Percentiles rank a stretch among this genome's conserved stretches.
Evolutionary conservation across 2,329 filamentous ascomycete genomes (phyloP).

Genomic region (Calonectria naviculata): DNA sequence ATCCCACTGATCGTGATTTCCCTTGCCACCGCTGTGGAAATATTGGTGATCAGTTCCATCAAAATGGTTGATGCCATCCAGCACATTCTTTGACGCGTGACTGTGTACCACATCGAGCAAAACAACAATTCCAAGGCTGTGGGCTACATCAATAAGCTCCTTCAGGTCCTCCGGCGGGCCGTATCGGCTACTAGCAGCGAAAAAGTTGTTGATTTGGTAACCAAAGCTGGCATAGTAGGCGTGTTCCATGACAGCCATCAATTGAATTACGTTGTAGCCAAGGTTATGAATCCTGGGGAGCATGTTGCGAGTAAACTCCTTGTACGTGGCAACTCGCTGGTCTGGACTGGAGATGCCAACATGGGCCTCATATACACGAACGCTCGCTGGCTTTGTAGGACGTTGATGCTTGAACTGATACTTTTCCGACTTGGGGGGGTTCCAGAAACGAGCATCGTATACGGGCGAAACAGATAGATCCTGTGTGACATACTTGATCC

Average conservation of each 20-base stretch:
- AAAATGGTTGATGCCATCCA: conserved; percentile 95
- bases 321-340: conserved; percentile 89
- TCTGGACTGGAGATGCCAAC: conserved; percentile 97
- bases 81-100: conserved; percentile 96
- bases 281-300: conserved; percentile 89
- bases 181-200: conserved; percentile 95
- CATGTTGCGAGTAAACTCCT: conserved; percentile 95
- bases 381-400: conserved; percentile 85
- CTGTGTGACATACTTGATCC: conserved; percentile 98
- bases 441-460: conserved; percentile 98
- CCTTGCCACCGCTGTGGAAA: conserved; percentile 89
- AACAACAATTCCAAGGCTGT: conserved; percentile 89
- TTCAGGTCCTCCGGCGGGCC: conserved; percentile 95
- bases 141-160: conserved; percentile 95
- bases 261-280: conserved; percentile 96
- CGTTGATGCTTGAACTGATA: conserved; percentile 88
- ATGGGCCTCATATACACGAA: conserved; percentile 98
- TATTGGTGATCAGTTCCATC: conserved; percentile 96
- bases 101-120: conserved; percentile 97
- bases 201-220: conserved; percentile 99
- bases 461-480: conserved; percentile 89
- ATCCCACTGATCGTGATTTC: conserved; percentile 94
- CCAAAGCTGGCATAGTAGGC: conserved; percentile 99
- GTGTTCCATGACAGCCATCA: conserved; percentile 99
- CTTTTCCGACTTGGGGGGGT: conserved; percentile 79